Evolutionary conservation across 1,139 yeast species (phyloP).

Genomic region (Eremothecium gossypii): DNA sequence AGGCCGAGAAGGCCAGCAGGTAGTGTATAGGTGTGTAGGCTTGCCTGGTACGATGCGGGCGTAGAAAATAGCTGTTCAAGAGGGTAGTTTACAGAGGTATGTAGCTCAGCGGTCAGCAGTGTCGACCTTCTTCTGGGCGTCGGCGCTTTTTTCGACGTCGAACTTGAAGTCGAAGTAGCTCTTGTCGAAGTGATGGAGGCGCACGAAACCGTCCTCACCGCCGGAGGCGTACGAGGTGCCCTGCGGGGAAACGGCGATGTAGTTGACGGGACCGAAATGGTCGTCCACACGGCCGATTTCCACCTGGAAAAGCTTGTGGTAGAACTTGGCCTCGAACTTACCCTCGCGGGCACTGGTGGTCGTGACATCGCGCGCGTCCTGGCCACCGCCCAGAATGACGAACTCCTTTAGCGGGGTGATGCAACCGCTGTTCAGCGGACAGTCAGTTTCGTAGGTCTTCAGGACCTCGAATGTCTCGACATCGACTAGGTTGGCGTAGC

Average conservation of each 20-base stretch:
- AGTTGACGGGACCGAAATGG: slow-evolving; percentile 97
- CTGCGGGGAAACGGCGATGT: slow-evolving; percentile 88
- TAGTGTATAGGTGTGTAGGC: neutral
- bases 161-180: slow-evolving; percentile 85
- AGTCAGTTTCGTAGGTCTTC: slow-evolving; percentile 77
- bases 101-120: no score
- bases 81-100: no score
- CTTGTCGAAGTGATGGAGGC: slow-evolving; percentile 90
- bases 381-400: slow-evolving; percentile 97
- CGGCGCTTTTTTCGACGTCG: slow-evolving; percentile 81
- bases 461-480: slow-evolving; percentile 64
- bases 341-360: slow-evolving; percentile 92
- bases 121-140: slow-evolving; percentile 15
- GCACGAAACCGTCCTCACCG: slow-evolving; percentile 95
- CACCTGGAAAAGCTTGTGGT: slow-evolving; percentile 89
- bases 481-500: slow-evolving; percentile 71
- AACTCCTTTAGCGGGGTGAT: slow-evolving; percentile 88
- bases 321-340: slow-evolving; percentile 92
- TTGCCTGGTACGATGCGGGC: no score
- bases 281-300: slow-evolving; percentile 97
- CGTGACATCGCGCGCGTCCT: slow-evolving; percentile 96
- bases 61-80: no score
- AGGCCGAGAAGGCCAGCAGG: slow-evolving; percentile 35
- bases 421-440: slow-evolving; percentile 93
- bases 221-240: slow-evolving; percentile 93